phyloP scores from a whole-genome alignment of 2,329 filamentous ascomycete species.

The Penicillium janthinellum region DNA sequence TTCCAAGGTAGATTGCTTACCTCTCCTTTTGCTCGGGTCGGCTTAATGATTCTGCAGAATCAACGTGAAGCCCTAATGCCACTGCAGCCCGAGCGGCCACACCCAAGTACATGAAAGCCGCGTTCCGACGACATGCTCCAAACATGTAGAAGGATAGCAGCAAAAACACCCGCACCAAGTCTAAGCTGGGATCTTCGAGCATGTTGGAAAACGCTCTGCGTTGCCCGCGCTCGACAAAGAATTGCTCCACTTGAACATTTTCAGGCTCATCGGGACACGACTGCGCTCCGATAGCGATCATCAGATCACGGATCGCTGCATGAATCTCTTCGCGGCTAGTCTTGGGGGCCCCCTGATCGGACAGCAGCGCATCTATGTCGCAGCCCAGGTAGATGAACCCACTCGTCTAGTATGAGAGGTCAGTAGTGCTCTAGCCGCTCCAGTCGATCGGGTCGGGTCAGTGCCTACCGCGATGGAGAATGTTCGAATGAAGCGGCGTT shows the following conservation, averaged over 20 bases:
- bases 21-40: conserved; percentile 21
- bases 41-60: conserved; percentile 17
- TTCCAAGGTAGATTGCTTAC: not conserved
- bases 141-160: conserved; percentile 64
- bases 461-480: conserved; percentile 31
- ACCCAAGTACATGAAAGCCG: conserved; percentile 65
- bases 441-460: conserved; percentile 1
- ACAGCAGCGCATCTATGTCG: conserved; percentile 27
- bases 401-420: conserved; percentile 38
- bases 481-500: conserved; percentile 36
- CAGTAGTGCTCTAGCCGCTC: conserved; percentile 5
- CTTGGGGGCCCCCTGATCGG: conserved; percentile 15
- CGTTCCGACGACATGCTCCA: conserved; percentile 60
- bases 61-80: conserved; percentile 57
- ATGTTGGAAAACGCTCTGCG: conserved; percentile 53
- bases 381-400: conserved; percentile 45
- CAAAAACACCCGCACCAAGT: conserved; percentile 56
- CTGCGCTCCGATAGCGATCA: conserved; percentile 58
- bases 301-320: conserved; percentile 45
- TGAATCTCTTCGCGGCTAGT: conserved; percentile 28
- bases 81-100: conserved; percentile 61
- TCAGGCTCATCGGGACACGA: conserved; percentile 38
- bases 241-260: conserved; percentile 36
- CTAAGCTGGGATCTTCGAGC: conserved; percentile 57
- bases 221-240: conserved; percentile 54